Evolutionary conservation across 2,329 filamentous ascomycete species (phyloP).

Genomic region (Curvularia eragrostidis): DNA sequence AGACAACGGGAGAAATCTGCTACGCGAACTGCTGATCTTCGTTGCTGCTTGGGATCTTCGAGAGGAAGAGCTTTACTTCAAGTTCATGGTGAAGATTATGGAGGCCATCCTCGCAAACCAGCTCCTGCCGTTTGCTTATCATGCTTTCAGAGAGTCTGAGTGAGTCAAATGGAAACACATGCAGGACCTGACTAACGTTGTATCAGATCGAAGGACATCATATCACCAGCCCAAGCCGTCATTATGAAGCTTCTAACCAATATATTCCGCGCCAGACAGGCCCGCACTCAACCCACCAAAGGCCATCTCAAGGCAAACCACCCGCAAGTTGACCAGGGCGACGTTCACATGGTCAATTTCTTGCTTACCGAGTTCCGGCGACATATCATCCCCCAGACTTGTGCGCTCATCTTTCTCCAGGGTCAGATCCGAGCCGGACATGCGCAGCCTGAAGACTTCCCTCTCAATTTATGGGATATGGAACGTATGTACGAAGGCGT

Average conservation of each 20-base stretch:
- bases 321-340: slow-evolving; percentile 62
- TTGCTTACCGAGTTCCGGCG: slow-evolving; percentile 91
- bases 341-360: slow-evolving; percentile 78
- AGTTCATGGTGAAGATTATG: slow-evolving; percentile 95
- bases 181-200: slow-evolving; percentile 19
- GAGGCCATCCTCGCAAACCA: slow-evolving; percentile 90
- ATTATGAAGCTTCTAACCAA: slow-evolving; percentile 89
- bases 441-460: slow-evolving; percentile 83
- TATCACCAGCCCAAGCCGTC: slow-evolving; percentile 92
- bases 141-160: slow-evolving; percentile 76
- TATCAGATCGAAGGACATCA: slow-evolving; percentile 81
- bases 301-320: slow-evolving; percentile 55
- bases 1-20: slow-evolving; percentile 86
- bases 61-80: slow-evolving; percentile 92
- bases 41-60: slow-evolving; percentile 97
- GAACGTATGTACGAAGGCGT: slow-evolving; percentile 94
- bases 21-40: slow-evolving; percentile 91
- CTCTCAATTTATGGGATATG: slow-evolving; percentile 96
- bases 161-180: slow-evolving; percentile 21
- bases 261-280: slow-evolving; percentile 73
- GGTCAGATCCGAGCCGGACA: slow-evolving; percentile 82
- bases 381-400: slow-evolving; percentile 91
- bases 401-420: slow-evolving; percentile 92
- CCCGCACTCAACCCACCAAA: slow-evolving; percentile 43
- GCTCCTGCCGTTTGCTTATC: slow-evolving; percentile 89